These are phyloP conservation scores for Phialocephala subalpina DNA, from an alignment of 2,329 filamentous ascomycete genomes.

Conservation along the genomic window DNA sequence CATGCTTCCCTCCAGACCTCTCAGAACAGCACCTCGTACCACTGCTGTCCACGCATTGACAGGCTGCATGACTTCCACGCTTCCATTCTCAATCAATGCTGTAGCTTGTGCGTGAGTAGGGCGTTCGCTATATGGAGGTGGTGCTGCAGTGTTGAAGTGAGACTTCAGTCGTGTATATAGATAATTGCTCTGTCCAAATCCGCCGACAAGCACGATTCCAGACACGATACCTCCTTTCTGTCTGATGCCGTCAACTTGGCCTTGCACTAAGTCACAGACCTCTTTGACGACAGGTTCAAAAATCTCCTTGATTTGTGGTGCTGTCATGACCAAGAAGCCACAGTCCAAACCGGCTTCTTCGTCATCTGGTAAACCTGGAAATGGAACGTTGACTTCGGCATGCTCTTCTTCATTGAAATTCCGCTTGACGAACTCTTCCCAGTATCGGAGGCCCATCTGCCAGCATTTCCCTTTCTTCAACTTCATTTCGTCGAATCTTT, in stretches of 20 bases:
- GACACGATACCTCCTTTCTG: slow-evolving; percentile 68
- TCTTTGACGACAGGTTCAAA: slow-evolving; percentile 79
- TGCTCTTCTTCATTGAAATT: slow-evolving; percentile 84
- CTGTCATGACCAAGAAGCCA: slow-evolving; percentile 78
- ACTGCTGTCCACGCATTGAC: slow-evolving; percentile 85
- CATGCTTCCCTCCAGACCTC: slow-evolving; percentile 80
- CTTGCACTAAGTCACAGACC: slow-evolving; percentile 72
- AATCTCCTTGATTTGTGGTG: slow-evolving; percentile 74
- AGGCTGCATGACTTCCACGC: slow-evolving; percentile 82
- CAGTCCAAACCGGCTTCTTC: slow-evolving; percentile 78
- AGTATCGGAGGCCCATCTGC: slow-evolving; percentile 81
- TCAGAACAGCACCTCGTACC: slow-evolving; percentile 77
- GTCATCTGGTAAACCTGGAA: slow-evolving; percentile 79
- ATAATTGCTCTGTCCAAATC: slow-evolving; percentile 82
- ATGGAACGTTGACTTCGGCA: slow-evolving; percentile 80
- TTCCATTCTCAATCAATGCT: slow-evolving; percentile 57
- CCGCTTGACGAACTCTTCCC: slow-evolving; percentile 85
- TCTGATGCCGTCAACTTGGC: slow-evolving; percentile 70
- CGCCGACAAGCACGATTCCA: slow-evolving; percentile 83
- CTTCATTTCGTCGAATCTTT: slow-evolving; percentile 78
- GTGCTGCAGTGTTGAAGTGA: slow-evolving; percentile 65
- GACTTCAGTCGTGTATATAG: slow-evolving; percentile 75
- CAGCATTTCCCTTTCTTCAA: slow-evolving; percentile 80
- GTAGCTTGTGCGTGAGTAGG: slow-evolving; percentile 69
- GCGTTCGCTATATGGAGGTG: slow-evolving; percentile 69